Percentiles rank a stretch among this genome's conserved stretches.
Conservation (phyloP, 1,284 basidiomycete genomes). For the Blastosporella zonata region DNA sequence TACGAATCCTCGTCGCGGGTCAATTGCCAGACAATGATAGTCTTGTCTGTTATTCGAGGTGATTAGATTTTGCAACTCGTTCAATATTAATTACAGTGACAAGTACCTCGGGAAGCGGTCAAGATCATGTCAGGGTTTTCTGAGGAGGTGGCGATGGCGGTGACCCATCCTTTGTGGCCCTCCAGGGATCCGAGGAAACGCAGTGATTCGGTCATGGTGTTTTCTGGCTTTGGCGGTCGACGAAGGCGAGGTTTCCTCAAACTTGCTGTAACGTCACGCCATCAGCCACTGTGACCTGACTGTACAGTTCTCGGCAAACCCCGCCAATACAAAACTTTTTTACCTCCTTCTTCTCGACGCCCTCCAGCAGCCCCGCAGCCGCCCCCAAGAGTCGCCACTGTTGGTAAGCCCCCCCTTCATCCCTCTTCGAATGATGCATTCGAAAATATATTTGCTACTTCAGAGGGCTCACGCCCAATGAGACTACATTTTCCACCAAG, state of each 20-base stretch:
- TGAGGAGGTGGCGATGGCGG: conserved; percentile 93
- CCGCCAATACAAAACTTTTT: conserved; percentile 16
- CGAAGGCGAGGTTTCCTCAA: conserved; percentile 23
- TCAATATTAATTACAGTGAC: conserved; percentile 16
- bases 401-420: conserved; percentile 10
- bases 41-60: conserved; percentile 77
- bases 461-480: conserved; percentile 46
- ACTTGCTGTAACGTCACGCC: conserved; percentile 35
- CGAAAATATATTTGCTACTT: conserved; percentile 46
- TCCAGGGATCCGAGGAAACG: conserved; percentile 91
- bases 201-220: conserved; percentile 81
- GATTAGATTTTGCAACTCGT: conserved; percentile 21
- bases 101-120: conserved; percentile 92
- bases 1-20: conserved; percentile 93
- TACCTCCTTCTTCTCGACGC: not conserved
- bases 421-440: conserved; percentile 19
- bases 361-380: not conserved
- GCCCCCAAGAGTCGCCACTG: not conserved
- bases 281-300: conserved; percentile 57
- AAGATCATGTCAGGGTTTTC: conserved; percentile 98
- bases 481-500: conserved; percentile 56
- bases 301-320: conserved; percentile 39
- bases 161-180: conserved; percentile 97
- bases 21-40: conserved; percentile 99
- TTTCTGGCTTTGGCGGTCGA: conserved; percentile 37